A percentile compares a stretch with the other conserved stretches of the same genome.
Evolutionary conservation across 202 grass and related monocot genomes (phyloP).

Genomic region (Cymbopogon flexuosus): DNA sequence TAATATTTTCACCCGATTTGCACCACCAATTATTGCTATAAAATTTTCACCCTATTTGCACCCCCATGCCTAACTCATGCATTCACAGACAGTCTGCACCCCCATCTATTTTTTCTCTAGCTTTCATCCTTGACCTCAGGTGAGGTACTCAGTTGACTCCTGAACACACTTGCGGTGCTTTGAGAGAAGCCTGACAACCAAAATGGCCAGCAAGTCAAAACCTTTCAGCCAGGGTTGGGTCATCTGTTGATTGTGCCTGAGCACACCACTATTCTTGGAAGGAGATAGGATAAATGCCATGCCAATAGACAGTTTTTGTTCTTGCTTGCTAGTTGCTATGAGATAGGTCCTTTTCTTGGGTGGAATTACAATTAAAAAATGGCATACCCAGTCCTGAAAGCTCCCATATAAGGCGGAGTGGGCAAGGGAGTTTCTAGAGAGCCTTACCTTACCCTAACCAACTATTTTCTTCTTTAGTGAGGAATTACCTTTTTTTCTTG

Average conservation of each 20-base stretch:
- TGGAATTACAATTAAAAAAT: neutral
- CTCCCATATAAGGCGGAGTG: neutral
- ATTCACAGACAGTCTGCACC: neutral
- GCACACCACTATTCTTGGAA: neutral
- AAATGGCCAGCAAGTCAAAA: neutral
- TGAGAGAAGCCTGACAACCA: neutral
- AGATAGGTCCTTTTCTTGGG: neutral
- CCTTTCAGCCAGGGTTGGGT: neutral
- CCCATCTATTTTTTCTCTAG: neutral
- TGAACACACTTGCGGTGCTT: neutral
- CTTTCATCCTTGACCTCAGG: neutral
- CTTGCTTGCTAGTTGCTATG: neutral
- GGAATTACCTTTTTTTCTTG: neutral
- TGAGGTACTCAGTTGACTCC: neutral
- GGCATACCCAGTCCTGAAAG: neutral
- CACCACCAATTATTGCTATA: neutral
- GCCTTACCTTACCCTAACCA: neutral
- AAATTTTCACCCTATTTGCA: neutral
- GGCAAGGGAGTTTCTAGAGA: neutral
- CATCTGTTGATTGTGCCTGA: neutral
- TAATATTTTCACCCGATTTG: too few relatives aligned
- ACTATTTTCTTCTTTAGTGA: neutral
- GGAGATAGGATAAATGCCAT: neutral
- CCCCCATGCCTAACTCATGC: neutral
- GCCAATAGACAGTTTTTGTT: neutral